A percentile compares a stretch with the other conserved stretches of the same genome.
phyloP scores from a whole-genome alignment of 2,329 filamentous ascomycete species.

The Ophiostoma novo-ulmi region DNA sequence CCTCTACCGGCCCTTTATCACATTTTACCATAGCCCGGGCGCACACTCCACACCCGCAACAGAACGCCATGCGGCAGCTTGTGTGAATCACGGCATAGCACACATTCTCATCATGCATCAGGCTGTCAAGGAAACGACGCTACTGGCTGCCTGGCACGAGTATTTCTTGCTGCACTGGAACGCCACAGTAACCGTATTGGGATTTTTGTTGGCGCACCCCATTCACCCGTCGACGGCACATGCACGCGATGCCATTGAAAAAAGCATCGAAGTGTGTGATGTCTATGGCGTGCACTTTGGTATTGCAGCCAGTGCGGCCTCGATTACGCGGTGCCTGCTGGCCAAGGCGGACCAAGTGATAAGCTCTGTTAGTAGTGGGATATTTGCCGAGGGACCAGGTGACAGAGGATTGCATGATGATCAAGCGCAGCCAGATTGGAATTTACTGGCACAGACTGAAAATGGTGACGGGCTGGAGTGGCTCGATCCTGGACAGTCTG shows the following conservation, averaged over 20 bases:
- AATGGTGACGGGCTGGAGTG: not conserved
- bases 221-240: slow-evolving; percentile 29
- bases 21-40: slow-evolving; percentile 29
- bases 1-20: slow-evolving; percentile 40
- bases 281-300: slow-evolving; percentile 35
- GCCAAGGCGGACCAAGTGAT: not conserved
- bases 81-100: slow-evolving; percentile 36
- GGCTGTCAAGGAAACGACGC: slow-evolving; percentile 32
- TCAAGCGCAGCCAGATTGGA: not conserved
- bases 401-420: not conserved
- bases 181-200: slow-evolving; percentile 38
- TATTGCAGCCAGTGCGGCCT: slow-evolving; percentile 34
- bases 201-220: slow-evolving; percentile 40
- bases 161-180: slow-evolving; percentile 43
- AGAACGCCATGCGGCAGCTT: slow-evolving; percentile 32
- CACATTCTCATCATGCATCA: slow-evolving; percentile 38
- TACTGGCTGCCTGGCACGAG: slow-evolving; percentile 38
- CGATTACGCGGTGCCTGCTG: slow-evolving; percentile 30
- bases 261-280: slow-evolving; percentile 36
- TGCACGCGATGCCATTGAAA: slow-evolving; percentile 35
- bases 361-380: not conserved
- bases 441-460: not conserved
- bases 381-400: not conserved
- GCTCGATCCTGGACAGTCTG: not conserved
- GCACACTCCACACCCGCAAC: slow-evolving; percentile 25